A percentile compares a stretch with the other conserved stretches of the same genome.
Conservation (phyloP, 2,329 filamentous ascomycete genomes). For the Diplodia mutila region DNA sequence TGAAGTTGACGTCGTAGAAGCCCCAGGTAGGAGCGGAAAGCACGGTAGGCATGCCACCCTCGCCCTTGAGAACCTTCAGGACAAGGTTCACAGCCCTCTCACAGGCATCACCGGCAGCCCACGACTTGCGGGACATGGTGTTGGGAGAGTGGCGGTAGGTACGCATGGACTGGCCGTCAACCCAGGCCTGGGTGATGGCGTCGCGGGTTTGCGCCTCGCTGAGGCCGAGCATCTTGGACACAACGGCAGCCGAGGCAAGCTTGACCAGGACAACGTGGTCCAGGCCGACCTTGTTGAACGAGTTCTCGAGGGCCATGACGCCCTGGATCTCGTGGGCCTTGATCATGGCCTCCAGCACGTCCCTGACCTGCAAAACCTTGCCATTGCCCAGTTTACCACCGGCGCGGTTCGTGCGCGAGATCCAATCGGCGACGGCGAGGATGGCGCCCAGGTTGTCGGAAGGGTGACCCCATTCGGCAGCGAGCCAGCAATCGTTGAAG, state of each 20-base stretch:
- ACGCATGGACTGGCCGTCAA: slow-evolving; percentile 91
- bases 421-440: slow-evolving; percentile 94
- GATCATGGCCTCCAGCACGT: slow-evolving; percentile 96
- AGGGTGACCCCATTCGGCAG: slow-evolving; percentile 97
- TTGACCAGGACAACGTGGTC: slow-evolving; percentile 99
- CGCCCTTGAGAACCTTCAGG: slow-evolving; percentile 88
- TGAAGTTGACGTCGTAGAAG: slow-evolving; percentile 98
- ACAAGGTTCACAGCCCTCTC: slow-evolving; percentile 91
- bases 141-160: slow-evolving; percentile 98
- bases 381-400: slow-evolving; percentile 72
- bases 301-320: slow-evolving; percentile 94
- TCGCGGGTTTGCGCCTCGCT: slow-evolving; percentile 89
- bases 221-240: slow-evolving; percentile 92
- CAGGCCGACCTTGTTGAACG: slow-evolving; percentile 96
- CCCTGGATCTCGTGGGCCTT: slow-evolving; percentile 99
- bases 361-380: slow-evolving; percentile 84
- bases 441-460: slow-evolving; percentile 98
- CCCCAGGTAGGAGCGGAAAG: slow-evolving; percentile 93
- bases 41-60: slow-evolving; percentile 88
- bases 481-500: slow-evolving; percentile 99
- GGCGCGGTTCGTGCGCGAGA: slow-evolving; percentile 89
- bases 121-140: slow-evolving; percentile 99
- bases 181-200: slow-evolving; percentile 95
- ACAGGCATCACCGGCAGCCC: slow-evolving; percentile 97
- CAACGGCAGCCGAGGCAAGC: slow-evolving; percentile 91